These are phyloP conservation scores for Botrytis paeoniae DNA, from an alignment of 2,329 filamentous ascomycete genomes.

Conservation along the genomic window DNA sequence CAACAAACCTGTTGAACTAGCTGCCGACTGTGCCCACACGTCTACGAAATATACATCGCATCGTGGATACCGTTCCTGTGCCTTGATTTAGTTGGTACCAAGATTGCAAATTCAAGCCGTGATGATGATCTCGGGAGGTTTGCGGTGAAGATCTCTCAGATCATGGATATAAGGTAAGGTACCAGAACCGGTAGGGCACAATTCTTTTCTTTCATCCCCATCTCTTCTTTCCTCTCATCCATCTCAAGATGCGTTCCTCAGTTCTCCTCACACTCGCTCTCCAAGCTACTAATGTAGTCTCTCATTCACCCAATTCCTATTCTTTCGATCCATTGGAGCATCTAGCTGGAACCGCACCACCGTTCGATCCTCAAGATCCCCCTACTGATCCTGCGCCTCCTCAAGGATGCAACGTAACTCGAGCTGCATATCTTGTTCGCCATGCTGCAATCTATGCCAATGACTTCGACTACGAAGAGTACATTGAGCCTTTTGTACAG, in stretches of 20 bases:
- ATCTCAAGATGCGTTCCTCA: slow-evolving; percentile 15
- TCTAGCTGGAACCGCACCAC: slow-evolving; percentile 49
- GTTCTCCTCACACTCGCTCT: slow-evolving; percentile 14
- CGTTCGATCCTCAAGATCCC: slow-evolving; percentile 48
- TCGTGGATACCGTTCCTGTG: neutral
- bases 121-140: neutral
- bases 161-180: slow-evolving; percentile 13
- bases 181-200: neutral
- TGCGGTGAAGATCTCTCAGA: slow-evolving; percentile 8
- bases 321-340: slow-evolving; percentile 48
- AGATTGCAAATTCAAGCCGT: neutral
- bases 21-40: slow-evolving; percentile 1
- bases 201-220: neutral
- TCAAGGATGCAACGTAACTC: slow-evolving; percentile 50
- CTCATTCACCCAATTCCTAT: slow-evolving; percentile 35
- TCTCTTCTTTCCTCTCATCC: neutral
- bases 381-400: slow-evolving; percentile 46
- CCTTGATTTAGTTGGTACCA: slow-evolving; percentile 9
- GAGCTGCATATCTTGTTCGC: slow-evolving; percentile 48
- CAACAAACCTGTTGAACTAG: neutral
- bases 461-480: slow-evolving; percentile 50
- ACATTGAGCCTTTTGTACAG: slow-evolving; percentile 49
- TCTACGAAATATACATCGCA: neutral
- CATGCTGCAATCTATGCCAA: slow-evolving; percentile 52
- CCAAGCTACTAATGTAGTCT: slow-evolving; percentile 16